These are phyloP conservation scores for Hypoxylon lienhwacheense DNA, from an alignment of 495 filamentous ascomycete genomes.

Conservation along the genomic window DNA sequence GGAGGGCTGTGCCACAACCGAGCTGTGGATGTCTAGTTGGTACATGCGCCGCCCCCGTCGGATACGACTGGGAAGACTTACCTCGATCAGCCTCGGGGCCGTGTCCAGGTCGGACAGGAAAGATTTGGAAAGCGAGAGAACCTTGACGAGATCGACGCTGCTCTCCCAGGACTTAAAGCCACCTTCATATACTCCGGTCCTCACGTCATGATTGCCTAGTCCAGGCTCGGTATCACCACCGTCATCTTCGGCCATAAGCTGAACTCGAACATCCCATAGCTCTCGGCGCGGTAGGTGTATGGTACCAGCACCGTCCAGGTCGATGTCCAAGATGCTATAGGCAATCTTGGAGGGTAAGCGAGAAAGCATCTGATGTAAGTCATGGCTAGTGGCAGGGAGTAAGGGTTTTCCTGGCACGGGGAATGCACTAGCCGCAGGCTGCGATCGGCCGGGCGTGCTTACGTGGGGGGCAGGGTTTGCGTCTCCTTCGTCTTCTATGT, in stretches of 20 bases:
- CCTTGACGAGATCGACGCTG: conserved; percentile 79
- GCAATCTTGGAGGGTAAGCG: conserved; percentile 77
- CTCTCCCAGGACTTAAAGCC: conserved; percentile 99
- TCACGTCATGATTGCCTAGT: conserved; percentile 80
- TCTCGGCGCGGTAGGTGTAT: conserved; percentile 77
- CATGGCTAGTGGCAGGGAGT: conserved; percentile 49
- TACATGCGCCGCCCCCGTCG: background rate
- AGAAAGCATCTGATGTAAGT: conserved; percentile 59
- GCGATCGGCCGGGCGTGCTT: conserved; percentile 26
- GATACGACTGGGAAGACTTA: conserved; percentile 43
- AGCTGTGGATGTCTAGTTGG: conserved; percentile 57
- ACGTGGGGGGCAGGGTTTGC: conserved; percentile 42
- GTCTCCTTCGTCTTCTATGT: conserved; percentile 66
- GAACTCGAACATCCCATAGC: conserved; percentile 89
- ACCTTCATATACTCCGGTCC: conserved; percentile 90
- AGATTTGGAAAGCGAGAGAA: conserved; percentile 60
- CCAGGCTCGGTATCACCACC: conserved; percentile 50
- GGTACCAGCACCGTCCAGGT: conserved; percentile 49
- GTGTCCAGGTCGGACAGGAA: conserved; percentile 54
- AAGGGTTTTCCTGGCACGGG: conserved; percentile 52
- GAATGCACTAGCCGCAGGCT: conserved; percentile 48
- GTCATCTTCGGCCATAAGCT: conserved; percentile 80
- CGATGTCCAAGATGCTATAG: conserved; percentile 64
- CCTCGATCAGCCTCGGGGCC: conserved; percentile 68
- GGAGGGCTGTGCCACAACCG: conserved; percentile 88